Evolutionary conservation across 2,329 filamentous ascomycete species (phyloP), one percentile per base, ranked within the genome.

Genomic region (Dothidotthia symphoricarpi): DNA sequence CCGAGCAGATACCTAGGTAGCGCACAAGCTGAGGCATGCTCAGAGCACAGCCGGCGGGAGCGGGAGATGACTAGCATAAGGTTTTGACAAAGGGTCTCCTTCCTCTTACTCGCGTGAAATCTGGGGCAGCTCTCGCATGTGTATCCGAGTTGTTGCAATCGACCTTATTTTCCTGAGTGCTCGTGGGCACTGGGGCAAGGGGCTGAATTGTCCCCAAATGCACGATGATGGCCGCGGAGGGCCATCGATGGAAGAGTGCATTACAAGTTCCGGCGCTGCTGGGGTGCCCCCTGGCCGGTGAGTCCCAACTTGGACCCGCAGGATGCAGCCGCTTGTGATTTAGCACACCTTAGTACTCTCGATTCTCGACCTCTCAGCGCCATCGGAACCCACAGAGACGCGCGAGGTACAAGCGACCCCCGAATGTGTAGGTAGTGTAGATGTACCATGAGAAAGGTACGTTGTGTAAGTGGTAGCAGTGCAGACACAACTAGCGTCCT

Each of bases 1-100:
- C 49, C 52, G 52, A 45, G 47, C 45, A 58, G 55, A 55, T 40
- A 54, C 47, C 26, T 45, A 52, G 51, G 50, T 41, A 49, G 50
- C 42, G 34, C 41, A 37, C 42, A 32, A 45, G 38, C 42, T 39
- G 24, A 24, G 30, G 38, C 22, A 33, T 43, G 44, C 45, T 49
- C 44, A 49, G 39, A 39, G 43, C 41, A 55, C 49, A 53, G 52
- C 53, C 48, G 57, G 59, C 61, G 62, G 60, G 62, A 66, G 56
- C 55, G 55, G 55, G 55, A 61, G 19, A 58, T 64, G 63, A 64
- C 63, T 55, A 53, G 61, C 63, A 66, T 66, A 63, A 61, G 45
- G 54, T 64, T 61, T 60, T 50, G 35, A 44, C 41, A 61, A 57
- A 61, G 54, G 56, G 59, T 59, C 53, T 53, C 37, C 40, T 45